phyloP scores from a whole-genome alignment of 495 filamentous ascomycete genomes.

The Xylaria bambusicola region DNA sequence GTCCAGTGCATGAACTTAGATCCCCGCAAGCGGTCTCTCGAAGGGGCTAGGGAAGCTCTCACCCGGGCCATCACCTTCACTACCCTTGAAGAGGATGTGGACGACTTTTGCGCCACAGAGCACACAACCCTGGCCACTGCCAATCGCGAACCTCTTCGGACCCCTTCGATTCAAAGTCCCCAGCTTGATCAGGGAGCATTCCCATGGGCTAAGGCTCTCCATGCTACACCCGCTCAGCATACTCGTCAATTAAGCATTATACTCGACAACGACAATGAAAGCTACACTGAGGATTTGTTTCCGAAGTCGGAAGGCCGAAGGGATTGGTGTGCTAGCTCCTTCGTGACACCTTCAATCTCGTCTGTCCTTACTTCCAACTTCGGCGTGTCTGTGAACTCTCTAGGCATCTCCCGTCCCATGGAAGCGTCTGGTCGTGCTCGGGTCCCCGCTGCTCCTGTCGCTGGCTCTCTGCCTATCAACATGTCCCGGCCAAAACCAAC shows the following conservation, averaged over 20 bases:
- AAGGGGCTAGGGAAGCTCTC: constrained; percentile 72
- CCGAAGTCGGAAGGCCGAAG: constrained; percentile 72
- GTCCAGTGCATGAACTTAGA: constrained; percentile 85
- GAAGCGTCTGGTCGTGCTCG: constrained; percentile 33
- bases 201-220: constrained; percentile 92
- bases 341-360: constrained; percentile 72
- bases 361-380: constrained; percentile 77
- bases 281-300: constrained; percentile 87
- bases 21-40: constrained; percentile 82
- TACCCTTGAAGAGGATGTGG: constrained; percentile 77
- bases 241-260: constrained; percentile 86
- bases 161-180: constrained; percentile 90
- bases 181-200: constrained; percentile 78
- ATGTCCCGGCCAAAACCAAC: constrained; percentile 64
- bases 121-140: constrained; percentile 71
- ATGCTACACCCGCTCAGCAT: constrained; percentile 71
- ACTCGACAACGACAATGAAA: constrained; percentile 69
- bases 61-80: constrained; percentile 85
- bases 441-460: constrained; percentile 49
- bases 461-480: constrained; percentile 76
- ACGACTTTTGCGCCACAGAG: constrained; percentile 91
- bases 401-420: constrained; percentile 47
- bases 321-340: constrained; percentile 70
- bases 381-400: constrained; percentile 67
- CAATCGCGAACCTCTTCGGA: constrained; percentile 93